Percentiles rank a stretch among this genome's conserved stretches.
Evolutionary conservation across 768 basidiomycete genomes (phyloP).

Genomic region (Cystobasidiopsis lactophilus): DNA sequence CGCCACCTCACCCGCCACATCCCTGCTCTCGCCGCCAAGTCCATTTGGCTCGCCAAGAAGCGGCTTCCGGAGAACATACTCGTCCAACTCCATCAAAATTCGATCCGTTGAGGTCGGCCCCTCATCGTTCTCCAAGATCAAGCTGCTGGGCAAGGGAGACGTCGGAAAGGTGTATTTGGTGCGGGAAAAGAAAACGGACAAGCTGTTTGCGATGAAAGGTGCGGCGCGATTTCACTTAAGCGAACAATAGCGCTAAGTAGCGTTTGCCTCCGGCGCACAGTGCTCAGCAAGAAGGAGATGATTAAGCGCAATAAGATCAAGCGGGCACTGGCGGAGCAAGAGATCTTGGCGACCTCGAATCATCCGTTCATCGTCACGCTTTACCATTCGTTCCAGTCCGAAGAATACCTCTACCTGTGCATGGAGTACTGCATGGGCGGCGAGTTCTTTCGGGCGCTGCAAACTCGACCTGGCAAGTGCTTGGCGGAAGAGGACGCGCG

Average conservation of each 20-base stretch:
- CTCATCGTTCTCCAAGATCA: constrained; percentile 83
- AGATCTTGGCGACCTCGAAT: constrained; percentile 93
- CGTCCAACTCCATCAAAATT: constrained; percentile 81
- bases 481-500: constrained; percentile 81
- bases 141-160: constrained; percentile 95
- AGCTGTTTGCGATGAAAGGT: constrained; percentile 99
- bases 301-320: constrained; percentile 99
- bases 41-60: constrained; percentile 13
- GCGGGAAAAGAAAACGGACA: constrained; percentile 87
- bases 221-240: constrained; percentile 20
- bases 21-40: neutral
- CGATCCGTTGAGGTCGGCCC: constrained; percentile 76
- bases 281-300: constrained; percentile 98
- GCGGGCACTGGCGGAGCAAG: constrained; percentile 83
- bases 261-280: constrained; percentile 21
- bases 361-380: constrained; percentile 99
- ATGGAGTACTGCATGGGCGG: constrained; percentile 99
- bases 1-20: neutral
- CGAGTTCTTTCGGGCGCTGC: constrained; percentile 94
- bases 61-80: constrained; percentile 79
- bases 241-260: too few species aligned
- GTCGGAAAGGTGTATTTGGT: constrained; percentile 97
- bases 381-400: constrained; percentile 96
- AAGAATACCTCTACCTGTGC: constrained; percentile 93
- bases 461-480: constrained; percentile 90